Base-by-base conservation (phyloP, 192 early-diverging fungal species). In the Backusella circina region DNA sequence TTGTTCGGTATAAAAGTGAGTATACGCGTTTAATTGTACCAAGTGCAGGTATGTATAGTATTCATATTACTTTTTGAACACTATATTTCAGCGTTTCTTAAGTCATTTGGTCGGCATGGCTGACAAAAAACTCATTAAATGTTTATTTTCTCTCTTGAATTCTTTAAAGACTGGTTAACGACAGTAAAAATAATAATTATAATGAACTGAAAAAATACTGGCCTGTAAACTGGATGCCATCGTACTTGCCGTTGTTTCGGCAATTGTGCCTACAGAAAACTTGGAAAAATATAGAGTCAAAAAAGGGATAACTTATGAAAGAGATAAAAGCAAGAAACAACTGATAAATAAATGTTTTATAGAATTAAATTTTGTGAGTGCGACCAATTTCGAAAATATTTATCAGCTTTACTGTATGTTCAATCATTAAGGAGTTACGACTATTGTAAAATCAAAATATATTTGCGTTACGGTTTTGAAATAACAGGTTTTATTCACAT, bases 61-160 rank as follows among this genome's bases (percentile, higher is more conserved):
- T 68, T 68, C 67, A 68, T 68, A 68, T 68, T 38, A 68, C 67
- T 37, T 68, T 68, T 68, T 68, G 67, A 68, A 68, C 61, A 65
- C 61, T 30, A 65, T 65, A 65, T 65, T 65, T 65, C 61, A 65
- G 61, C 26, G 61, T 65, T 65, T 65, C 61, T 65, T 65, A 5
- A 65, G 61, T 65, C 61, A 65, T 65, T 65, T 65, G 30, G 61
- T 32, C 13, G 61, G 61, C 30, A 65, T 65, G 61, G 61, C 28
- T 65, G 61, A 65, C 30, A 65, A 65, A 65, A 65, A 65, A 31
- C 30, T 28, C 15, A 65, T 31, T 28, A 65, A 65, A 32, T 65
- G 61, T 31, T 65, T 65, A 30, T 32, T 65, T 65, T 65, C 31
- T 4, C 31, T n/a, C 30, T 65, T 65, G 30, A 65, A 65, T 65